Evolutionary conservation across 257 asterid species (phyloP), one percentile per base, ranked within the genome.

Genomic region (Fraxinus quadrangulata): DNA sequence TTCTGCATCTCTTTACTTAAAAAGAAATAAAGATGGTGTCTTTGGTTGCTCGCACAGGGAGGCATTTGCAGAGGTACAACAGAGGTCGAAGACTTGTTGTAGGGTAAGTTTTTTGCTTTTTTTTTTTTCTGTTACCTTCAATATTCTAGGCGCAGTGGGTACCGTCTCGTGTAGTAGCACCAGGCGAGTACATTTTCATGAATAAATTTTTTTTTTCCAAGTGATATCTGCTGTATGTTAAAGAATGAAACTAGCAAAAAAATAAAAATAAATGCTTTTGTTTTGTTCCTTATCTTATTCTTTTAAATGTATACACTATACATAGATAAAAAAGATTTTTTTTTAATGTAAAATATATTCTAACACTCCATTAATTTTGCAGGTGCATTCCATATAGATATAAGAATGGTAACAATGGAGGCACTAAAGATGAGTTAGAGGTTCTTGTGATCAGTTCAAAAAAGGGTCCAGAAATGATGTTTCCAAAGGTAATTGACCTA

Each of bases 361-460:
- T 49, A n/a, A 21, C 36, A 21, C 10, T 16, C 56, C 5, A 12
- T 23, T 9, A 39, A 23, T 24, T 80, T 11, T 83, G 78, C 81
- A 92, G 97, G 79, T 88, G 94, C 83, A 90, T 92, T 59, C 97
- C 97, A 0, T 92, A 92, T 70, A 83, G 96, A 75, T 89, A 81
- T 75, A 90, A 86, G 81, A 80, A 75, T 34, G 79, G 79, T 28
- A 77, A 74, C 72, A 51, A 75, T 39, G 87, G 79, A 14, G 73
- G 65, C 2, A 30, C 75, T 0, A 78, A 81, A n/a, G 84, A 87
- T 40, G 88, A 84, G 78, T 72, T 92, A 51, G 97, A 92, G 80
- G 96, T 92, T 49, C 92, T 92, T 77, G 87, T 90, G 8, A 77
- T 92, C 33, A 92, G 92, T 82, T 92, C 97, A 3, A 89, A 81